Evolutionary conservation across 768 basidiomycete species (phyloP).

Genomic region (Russula griseocarnosa): DNA sequence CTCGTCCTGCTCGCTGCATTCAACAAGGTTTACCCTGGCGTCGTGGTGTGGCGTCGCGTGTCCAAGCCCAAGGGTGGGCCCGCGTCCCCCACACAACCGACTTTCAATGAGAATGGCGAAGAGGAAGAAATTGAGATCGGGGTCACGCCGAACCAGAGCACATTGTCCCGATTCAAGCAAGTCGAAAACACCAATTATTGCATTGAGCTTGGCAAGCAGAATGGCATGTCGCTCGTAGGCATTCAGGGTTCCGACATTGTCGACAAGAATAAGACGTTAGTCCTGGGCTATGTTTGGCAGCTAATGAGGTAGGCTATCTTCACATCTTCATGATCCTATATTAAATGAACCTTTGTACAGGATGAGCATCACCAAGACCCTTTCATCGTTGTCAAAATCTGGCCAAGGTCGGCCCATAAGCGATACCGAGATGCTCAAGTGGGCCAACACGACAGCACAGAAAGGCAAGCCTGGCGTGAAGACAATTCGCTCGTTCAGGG

Average conservation of each 20-base stretch:
- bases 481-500: constrained; percentile 89
- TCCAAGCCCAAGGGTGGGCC: constrained; percentile 81
- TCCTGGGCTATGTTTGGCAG: constrained; percentile 97
- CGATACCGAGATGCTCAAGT: constrained; percentile 91
- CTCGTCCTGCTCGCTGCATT: constrained; percentile 91
- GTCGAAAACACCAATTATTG: constrained; percentile 98
- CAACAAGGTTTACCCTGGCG: constrained; percentile 90
- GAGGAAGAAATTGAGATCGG: constrained; percentile 79
- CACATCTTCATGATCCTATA: not conserved
- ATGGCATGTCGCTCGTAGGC: constrained; percentile 92
- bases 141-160: constrained; percentile 77
- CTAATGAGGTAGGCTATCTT: constrained; percentile 71
- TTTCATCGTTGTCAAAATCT: constrained; percentile 65
- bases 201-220: constrained; percentile 89
- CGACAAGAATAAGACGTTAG: constrained; percentile 87
- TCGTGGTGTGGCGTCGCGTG: constrained; percentile 93
- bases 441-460: constrained; percentile 91
- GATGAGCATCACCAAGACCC: constrained; percentile 87
- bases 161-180: constrained; percentile 90
- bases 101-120: constrained; percentile 44
- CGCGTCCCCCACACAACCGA: constrained; percentile 34
- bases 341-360: constrained; percentile 36
- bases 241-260: constrained; percentile 98
- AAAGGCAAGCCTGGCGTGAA: constrained; percentile 54
- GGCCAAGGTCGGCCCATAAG: constrained; percentile 76